phyloP scores from a whole-genome alignment of 192 early-diverging fungal species.

The Podila verticillata region DNA sequence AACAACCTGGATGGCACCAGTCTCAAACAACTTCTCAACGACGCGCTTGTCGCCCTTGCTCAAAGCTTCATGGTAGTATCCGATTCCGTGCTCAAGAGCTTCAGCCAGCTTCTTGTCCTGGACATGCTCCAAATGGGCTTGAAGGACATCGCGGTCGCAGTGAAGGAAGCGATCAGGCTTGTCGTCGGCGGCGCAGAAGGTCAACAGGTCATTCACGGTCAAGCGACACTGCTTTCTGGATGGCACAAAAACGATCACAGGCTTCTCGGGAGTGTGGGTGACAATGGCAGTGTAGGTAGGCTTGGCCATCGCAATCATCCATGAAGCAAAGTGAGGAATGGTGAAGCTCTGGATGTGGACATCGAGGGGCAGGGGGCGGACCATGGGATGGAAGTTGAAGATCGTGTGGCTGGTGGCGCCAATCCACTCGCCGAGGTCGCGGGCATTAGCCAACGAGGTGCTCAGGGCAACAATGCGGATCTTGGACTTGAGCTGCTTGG shows the following conservation, averaged over 20 bases:
- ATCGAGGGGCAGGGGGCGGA: conserved; percentile 93
- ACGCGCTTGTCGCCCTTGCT: conserved; percentile 74
- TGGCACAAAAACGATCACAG: conserved; percentile 94
- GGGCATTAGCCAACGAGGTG: conserved; percentile 94
- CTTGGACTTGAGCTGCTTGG: conserved; percentile 57
- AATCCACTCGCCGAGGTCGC: conserved; percentile 98
- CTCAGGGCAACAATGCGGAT: conserved; percentile 94
- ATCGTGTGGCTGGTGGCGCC: conserved; percentile 78
- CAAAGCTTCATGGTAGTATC: conserved; percentile 92
- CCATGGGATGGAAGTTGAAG: conserved; percentile 96
- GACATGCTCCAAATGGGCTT: conserved; percentile 67
- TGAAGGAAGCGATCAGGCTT: conserved; percentile 78
- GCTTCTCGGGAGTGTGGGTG: conserved; percentile 65
- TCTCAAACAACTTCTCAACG: conserved; percentile 79
- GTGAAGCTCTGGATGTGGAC: conserved; percentile 94
- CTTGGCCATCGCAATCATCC: conserved; percentile 94
- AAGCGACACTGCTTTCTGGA: conserved; percentile 87
- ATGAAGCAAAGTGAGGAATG: conserved; percentile 92
- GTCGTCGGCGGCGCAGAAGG: conserved; percentile 82
- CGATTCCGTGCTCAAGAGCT: conserved; percentile 83
- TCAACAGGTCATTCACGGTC: conserved; percentile 88
- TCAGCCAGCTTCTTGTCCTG: conserved; percentile 79
- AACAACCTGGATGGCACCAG: conserved; percentile 86
- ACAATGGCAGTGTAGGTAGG: conserved; percentile 85
- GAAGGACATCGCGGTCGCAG: conserved; percentile 70